These are phyloP conservation scores for Balansia obtecta DNA, from an alignment of 2,329 filamentous ascomycete genomes.

Conservation along the genomic window DNA sequence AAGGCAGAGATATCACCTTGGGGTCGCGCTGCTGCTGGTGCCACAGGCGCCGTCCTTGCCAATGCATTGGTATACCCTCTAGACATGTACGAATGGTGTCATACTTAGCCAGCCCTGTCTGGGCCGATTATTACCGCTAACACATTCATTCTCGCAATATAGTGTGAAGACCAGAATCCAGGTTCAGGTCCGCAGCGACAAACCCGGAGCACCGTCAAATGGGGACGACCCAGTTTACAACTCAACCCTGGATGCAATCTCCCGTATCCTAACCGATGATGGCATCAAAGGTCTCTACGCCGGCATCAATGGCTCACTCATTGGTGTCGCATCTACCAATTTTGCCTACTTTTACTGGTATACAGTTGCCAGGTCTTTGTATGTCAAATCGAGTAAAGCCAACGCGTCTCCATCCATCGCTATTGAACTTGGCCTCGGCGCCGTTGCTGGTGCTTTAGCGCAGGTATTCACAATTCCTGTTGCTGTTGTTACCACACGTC, in stretches of 20 bases:
- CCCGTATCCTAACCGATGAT: conserved; percentile 70
- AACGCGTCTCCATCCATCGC: conserved; percentile 56
- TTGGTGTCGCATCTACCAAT: conserved; percentile 93
- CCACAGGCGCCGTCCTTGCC: conserved; percentile 83
- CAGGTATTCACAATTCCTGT: conserved; percentile 96
- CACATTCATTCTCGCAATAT: neutral
- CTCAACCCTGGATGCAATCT: conserved; percentile 79
- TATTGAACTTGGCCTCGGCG: conserved; percentile 73
- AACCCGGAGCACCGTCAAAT: conserved; percentile 21
- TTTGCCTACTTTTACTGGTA: conserved; percentile 99
- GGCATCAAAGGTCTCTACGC: conserved; percentile 75
- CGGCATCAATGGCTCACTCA: conserved; percentile 72
- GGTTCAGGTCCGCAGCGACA: conserved; percentile 67
- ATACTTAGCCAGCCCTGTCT: neutral
- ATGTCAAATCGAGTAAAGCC: conserved; percentile 48
- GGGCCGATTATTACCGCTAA: neutral
- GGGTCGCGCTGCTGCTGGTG: conserved; percentile 85
- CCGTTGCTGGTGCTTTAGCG: conserved; percentile 76
- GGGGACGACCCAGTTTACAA: conserved; percentile 59
- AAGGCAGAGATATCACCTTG: conserved; percentile 75
- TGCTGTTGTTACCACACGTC: conserved; percentile 85
- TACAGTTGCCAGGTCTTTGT: conserved; percentile 71
- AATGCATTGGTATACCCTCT: conserved; percentile 94
- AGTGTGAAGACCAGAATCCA: conserved; percentile 95
- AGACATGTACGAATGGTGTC: conserved; percentile 61